Evolutionary conservation across 352 stramenopile species (phyloP), one percentile per base, ranked within the genome.

Genomic region (Phytophthora meadii): DNA sequence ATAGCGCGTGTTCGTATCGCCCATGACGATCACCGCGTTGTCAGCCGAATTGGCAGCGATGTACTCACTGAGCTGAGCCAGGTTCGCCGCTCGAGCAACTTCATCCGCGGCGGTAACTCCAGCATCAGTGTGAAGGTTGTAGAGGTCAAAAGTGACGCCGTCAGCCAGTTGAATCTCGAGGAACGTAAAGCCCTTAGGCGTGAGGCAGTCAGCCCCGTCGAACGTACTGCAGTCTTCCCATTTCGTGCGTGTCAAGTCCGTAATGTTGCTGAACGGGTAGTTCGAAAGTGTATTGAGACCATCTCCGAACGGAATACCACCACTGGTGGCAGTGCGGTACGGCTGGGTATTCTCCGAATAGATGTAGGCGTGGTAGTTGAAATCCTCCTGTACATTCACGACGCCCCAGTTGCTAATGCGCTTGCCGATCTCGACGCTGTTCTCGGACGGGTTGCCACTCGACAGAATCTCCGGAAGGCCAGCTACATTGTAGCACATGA

Each of bases 1-100:
- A 62, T 82, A 85, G 42, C 76, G 72, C 22, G 76, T 82, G 61
- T 83, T 82, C 9, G 77, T 85, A 57, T 85, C 77, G 34, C 77
- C 77, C 68, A 82, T 82, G 32, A 85, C 62, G 25, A 85, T 53
- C 1, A 85, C 71, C 2, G 74, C 65, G 28, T 82, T 72, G 54
- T 76, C 77, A 41, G 80, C 76, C 2, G 77, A 85, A 45, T 85
- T 81, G 15, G 70, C 61, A 9, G 47, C 39, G 32, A 81, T 75
- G 45, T 76, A 85, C 22, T 63, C 74, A 9, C 71, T 74, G 25
- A 85, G 30, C 53, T 85, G 77, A 12, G 76, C 67, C 12, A 85
- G 45, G 39, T 85, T 85, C 2, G 71, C 57, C 2, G 45, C 48
- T 5, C 74, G 68, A 14, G 77, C 74, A 3, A 55, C 63, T 40